Evolutionary conservation across 2,329 filamentous ascomycete genomes (phyloP).

Genomic region (Fusarium sacchari): DNA sequence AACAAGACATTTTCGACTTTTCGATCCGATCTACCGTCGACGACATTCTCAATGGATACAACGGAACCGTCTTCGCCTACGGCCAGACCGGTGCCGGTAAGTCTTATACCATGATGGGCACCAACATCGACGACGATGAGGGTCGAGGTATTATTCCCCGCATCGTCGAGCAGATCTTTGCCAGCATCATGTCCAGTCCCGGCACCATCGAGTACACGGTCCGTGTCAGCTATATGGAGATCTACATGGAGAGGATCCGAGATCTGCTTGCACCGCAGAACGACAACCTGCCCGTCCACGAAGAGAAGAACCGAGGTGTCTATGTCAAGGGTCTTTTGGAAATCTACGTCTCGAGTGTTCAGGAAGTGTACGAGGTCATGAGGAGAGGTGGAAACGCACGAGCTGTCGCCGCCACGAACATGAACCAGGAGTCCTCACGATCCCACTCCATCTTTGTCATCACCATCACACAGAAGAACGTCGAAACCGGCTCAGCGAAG

Average conservation of each 20-base stretch:
- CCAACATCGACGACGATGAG: slow-evolving; percentile 89
- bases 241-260: slow-evolving; percentile 98
- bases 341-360: slow-evolving; percentile 94
- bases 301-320: slow-evolving; percentile 94
- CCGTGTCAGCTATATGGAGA: slow-evolving; percentile 98
- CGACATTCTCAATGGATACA: slow-evolving; percentile 98
- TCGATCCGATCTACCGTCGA: slow-evolving; percentile 96
- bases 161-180: slow-evolving; percentile 97
- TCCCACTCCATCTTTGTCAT: slow-evolving; percentile 99
- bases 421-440: slow-evolving; percentile 98
- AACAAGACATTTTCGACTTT: slow-evolving; percentile 96
- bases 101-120: slow-evolving; percentile 89
- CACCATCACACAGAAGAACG: slow-evolving; percentile 96
- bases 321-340: slow-evolving; percentile 96
- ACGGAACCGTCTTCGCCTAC: slow-evolving; percentile 98
- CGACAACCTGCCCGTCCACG: slow-evolving; percentile 96
- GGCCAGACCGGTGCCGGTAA: slow-evolving; percentile 98
- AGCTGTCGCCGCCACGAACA: slow-evolving; percentile 96
- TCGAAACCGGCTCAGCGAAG: slow-evolving; percentile 94
- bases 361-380: slow-evolving; percentile 97
- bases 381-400: slow-evolving; percentile 88
- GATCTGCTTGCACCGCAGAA: slow-evolving; percentile 93
- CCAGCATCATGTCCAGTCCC: slow-evolving; percentile 90
- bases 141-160: slow-evolving; percentile 95
- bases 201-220: slow-evolving; percentile 99